Evolutionary conservation across 2,329 filamentous ascomycete genomes (phyloP).

Genomic region (Diaporthe nobilis): DNA sequence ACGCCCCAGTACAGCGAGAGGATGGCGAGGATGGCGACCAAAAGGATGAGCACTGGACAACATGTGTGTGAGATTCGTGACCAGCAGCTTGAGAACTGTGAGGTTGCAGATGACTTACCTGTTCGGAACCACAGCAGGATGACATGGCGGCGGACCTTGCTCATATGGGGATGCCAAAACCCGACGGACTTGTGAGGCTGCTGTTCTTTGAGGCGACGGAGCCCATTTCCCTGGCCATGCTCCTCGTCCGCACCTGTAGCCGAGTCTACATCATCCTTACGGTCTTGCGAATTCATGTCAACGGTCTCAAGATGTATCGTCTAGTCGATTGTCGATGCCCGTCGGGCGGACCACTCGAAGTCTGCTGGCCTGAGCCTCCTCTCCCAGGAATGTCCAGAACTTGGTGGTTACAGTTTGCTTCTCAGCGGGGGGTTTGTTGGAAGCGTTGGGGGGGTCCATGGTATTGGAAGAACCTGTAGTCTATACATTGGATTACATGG

Average conservation of each 20-base stretch:
- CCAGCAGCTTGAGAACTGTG: not conserved
- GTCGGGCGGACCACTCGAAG: not conserved
- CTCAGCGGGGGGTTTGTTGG: accelerated
- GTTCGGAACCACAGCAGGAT: conserved; percentile 48
- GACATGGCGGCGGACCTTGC: conserved; percentile 48
- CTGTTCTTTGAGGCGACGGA: conserved; percentile 21
- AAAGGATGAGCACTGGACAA: conserved; percentile 61
- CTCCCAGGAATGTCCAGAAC: not conserved
- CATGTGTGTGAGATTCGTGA: not conserved
- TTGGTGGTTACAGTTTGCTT: not conserved
- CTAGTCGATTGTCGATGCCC: not conserved
- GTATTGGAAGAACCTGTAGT: not conserved
- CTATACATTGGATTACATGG: not conserved
- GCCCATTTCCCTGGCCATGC: not conserved
- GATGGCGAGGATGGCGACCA: conserved; percentile 67
- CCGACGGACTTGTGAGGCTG: conserved; percentile 55
- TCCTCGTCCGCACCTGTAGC: not conserved
- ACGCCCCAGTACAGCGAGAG: conserved; percentile 74
- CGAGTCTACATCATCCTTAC: not conserved
- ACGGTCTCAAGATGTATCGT: not conserved
- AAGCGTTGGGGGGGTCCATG: not conserved
- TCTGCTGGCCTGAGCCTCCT: not conserved
- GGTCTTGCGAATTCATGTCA: not conserved
- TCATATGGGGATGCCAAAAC: conserved; percentile 58
- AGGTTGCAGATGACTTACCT: conserved; percentile 39